These are phyloP conservation scores for Oryza meyeriana DNA, from an alignment of 176 grass and related monocot species.

Conservation along the genomic window DNA sequence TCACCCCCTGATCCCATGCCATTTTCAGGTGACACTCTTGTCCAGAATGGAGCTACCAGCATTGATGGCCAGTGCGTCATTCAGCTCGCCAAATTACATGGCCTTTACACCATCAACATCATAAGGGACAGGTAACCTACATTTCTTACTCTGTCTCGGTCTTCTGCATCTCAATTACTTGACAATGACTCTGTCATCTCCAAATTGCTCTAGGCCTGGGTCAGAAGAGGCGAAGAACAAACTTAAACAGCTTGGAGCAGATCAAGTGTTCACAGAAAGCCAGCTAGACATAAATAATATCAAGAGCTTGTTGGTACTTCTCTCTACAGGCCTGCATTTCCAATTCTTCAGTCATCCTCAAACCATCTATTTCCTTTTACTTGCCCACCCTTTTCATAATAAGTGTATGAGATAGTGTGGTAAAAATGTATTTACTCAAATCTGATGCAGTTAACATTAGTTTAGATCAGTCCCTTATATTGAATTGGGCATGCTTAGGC, in stretches of 20 bases:
- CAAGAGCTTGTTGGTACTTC: conserved; percentile 74
- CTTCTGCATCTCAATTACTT: background rate
- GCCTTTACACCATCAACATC: conserved; percentile 74
- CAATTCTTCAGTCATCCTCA: too few species aligned
- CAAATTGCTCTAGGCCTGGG: too few species aligned
- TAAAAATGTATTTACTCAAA: too few species aligned
- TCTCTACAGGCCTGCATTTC: background rate
- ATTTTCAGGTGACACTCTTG: conserved; percentile 55
- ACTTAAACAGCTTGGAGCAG: too few species aligned
- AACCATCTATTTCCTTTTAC: too few species aligned
- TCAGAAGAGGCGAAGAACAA: too few species aligned
- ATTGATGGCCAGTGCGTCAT: conserved; percentile 84
- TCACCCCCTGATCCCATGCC: too few species aligned
- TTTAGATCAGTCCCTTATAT: background rate
- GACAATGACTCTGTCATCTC: background rate
- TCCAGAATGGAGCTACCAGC: conserved; percentile 87
- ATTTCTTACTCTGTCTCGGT: too few species aligned
- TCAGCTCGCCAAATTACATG: conserved; percentile 67
- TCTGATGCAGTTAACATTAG: background rate
- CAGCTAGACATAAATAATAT: conserved; percentile 78
- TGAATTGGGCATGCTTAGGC: background rate
- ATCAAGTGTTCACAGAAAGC: background rate
- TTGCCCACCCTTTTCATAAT: too few species aligned
- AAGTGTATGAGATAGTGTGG: too few species aligned
- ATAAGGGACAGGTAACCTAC: conserved; percentile 74